Evolutionary conservation across 805 yeast species (phyloP).

Genomic region (Myxozyma geophila): DNA sequence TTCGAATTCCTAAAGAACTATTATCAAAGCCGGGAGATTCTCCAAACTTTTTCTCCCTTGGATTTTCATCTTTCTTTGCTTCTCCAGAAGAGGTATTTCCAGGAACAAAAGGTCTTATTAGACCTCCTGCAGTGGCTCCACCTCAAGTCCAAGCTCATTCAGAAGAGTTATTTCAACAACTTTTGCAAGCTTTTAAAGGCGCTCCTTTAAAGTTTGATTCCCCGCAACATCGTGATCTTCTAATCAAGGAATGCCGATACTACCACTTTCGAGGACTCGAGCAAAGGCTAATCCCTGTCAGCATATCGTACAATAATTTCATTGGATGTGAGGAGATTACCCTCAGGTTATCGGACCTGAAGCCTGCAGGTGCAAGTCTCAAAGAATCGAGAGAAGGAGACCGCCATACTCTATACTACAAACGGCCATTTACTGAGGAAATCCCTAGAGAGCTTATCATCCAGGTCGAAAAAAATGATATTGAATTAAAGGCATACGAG

Average conservation of each 20-base stretch:
- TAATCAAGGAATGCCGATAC: conserved; percentile 73
- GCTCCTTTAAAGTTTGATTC: conserved; percentile 53
- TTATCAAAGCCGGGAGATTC: conserved; percentile 66
- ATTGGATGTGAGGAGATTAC: conserved; percentile 60
- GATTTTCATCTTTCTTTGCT: conserved; percentile 56
- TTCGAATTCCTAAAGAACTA: conserved; percentile 62
- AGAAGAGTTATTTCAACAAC: conserved; percentile 57
- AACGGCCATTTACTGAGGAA: conserved; percentile 34
- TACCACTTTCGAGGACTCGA: conserved; percentile 77
- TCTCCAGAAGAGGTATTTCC: conserved; percentile 53
- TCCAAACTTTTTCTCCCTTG: conserved; percentile 76
- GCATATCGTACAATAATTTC: conserved; percentile 58
- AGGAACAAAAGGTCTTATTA: conserved; percentile 51
- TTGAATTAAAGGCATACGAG: conserved; percentile 21
- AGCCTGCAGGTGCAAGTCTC: conserved; percentile 25
- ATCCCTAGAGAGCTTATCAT: conserved; percentile 21
- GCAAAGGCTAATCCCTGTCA: conserved; percentile 64
- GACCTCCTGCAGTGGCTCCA: conserved; percentile 82
- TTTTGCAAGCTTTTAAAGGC: conserved; percentile 63
- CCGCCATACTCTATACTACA: conserved; percentile 18
- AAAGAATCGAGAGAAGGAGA: not conserved
- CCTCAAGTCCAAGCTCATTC: conserved; percentile 58
- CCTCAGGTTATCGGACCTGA: conserved; percentile 55
- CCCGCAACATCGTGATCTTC: conserved; percentile 59
- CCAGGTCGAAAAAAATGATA: conserved; percentile 18